These are phyloP conservation scores for Sarcodon aspratus DNA, from an alignment of 768 basidiomycete species.

Conservation along the genomic window DNA sequence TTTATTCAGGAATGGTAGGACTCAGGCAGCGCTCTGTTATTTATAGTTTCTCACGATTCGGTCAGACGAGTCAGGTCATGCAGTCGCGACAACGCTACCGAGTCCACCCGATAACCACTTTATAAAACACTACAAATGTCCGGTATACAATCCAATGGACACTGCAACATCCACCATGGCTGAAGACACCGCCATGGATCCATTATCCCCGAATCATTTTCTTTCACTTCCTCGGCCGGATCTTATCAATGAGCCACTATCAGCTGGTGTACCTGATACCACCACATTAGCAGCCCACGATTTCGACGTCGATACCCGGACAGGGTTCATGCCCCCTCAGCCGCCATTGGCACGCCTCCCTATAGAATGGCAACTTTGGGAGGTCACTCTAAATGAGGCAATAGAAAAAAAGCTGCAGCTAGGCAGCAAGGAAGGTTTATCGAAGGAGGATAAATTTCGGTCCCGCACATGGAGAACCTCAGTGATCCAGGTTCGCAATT, in stretches of 20 bases:
- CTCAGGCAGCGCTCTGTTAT: too few relatives aligned
- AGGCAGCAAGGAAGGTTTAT: constrained; percentile 23
- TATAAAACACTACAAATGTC: too few relatives aligned
- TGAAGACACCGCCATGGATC: not conserved
- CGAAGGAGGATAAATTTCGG: constrained; percentile 17
- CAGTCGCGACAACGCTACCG: too few relatives aligned
- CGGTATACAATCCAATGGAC: too few relatives aligned
- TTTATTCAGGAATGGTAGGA: too few relatives aligned
- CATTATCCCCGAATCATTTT: constrained; percentile 12
- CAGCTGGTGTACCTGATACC: constrained; percentile 19
- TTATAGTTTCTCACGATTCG: too few relatives aligned
- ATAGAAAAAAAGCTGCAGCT: constrained; percentile 38
- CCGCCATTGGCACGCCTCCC: constrained; percentile 59
- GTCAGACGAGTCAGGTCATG: too few relatives aligned
- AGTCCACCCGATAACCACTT: too few relatives aligned
- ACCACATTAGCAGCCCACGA: constrained; percentile 26
- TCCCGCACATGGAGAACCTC: constrained; percentile 31
- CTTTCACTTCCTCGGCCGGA: constrained; percentile 23
- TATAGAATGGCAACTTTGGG: constrained; percentile 60
- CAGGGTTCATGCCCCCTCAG: constrained; percentile 85
- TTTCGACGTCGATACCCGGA: constrained; percentile 85
- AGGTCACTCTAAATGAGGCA: constrained; percentile 42
- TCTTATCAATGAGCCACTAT: constrained; percentile 10
- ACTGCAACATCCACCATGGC: too few relatives aligned
- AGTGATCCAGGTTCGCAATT: constrained; percentile 25